Base-by-base conservation (phyloP, 495 filamentous ascomycete genomes). In the Hypoxylon crocopeplum region DNA sequence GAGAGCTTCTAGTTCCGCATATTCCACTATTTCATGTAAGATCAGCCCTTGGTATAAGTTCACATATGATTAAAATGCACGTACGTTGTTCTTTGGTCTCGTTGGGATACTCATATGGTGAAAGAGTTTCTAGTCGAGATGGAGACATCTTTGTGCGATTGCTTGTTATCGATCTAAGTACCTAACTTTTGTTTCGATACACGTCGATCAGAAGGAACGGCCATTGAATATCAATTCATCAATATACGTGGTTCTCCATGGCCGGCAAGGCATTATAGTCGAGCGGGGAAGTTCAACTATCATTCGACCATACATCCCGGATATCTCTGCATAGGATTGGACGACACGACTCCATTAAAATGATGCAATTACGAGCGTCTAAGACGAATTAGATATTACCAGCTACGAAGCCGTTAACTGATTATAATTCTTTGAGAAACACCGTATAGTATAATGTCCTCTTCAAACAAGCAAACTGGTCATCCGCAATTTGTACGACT, bases 1-100 rank as follows among this genome's bases (percentile, higher is more conserved):
- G 12, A 86, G 71, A 5, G 78, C 80, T 40, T 79, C 72, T 4
- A 86, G 69, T 5, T 65, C 54, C 2, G 59, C 59, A 52, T 67
- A 67, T 41, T 63, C 38, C 29, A 67, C 64, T 83, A 27, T 54
- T 39, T 2, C 0, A 12, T 1, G 17, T 13, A 5, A 33, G 16
- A 27, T 63, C 7, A 52, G 21, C 19, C 8, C 1, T 34, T 6
- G 1, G 1, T 34, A 2, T 6, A 2, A 27, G 3, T 30, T 19
- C 13, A 13, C 8, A 3, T 10, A 38, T 10, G 2, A 4, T 1
- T 1, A 10, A 20, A 29, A 16, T 32, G 30, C 2, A 42, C 60
- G 12, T 58, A 63, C 60, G 33, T 11, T 32, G 27, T 30, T 63
- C 60, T 17, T 53, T 44, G 5, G 60, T 63, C 19, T 63, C 60